These are phyloP conservation scores for Macrophomina tecta DNA, from an alignment of 2,329 filamentous ascomycete species.

Conservation along the genomic window DNA sequence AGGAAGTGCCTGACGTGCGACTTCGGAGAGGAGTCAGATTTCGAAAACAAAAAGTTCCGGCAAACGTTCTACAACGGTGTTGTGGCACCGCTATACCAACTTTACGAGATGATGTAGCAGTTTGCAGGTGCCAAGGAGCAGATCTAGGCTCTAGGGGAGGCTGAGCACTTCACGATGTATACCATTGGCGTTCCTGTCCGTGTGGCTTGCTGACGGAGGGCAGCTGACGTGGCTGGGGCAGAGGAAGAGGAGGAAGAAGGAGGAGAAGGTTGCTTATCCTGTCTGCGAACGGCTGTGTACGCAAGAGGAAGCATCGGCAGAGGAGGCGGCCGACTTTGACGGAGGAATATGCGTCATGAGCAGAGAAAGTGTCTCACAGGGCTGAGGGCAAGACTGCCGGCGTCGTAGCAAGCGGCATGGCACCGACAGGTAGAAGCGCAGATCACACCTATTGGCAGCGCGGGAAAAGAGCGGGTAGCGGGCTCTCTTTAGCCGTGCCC, in stretches of 20 bases:
- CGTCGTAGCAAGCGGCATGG: constrained; percentile 19
- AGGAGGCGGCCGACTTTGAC: not conserved
- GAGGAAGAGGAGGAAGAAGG: not conserved
- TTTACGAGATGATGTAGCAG: constrained; percentile 21
- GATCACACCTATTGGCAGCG: constrained; percentile 1
- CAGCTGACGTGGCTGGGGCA: constrained; percentile 13
- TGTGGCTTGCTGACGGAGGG: constrained; percentile 7
- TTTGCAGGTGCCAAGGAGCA: not conserved
- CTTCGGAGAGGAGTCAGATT: constrained; percentile 2
- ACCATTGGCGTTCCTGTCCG: not conserved
- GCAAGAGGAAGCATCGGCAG: not conserved
- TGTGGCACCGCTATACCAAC: not conserved
- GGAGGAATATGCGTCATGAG: not conserved
- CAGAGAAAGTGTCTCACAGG: constrained; percentile 9
- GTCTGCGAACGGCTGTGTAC: not conserved
- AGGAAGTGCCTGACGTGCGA: constrained; percentile 5
- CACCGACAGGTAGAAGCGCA: constrained; percentile 12
- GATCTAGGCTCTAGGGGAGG: not conserved
- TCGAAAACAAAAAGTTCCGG: not conserved
- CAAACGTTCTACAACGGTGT: constrained; percentile 3
- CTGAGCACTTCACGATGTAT: not conserved
- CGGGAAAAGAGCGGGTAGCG: not conserved
- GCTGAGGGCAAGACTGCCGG: constrained; percentile 17
- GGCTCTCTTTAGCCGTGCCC: not conserved
- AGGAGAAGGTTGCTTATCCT: not conserved